Base-by-base conservation (phyloP, 208 protist species). In the Phytomonas francai region DNA sequence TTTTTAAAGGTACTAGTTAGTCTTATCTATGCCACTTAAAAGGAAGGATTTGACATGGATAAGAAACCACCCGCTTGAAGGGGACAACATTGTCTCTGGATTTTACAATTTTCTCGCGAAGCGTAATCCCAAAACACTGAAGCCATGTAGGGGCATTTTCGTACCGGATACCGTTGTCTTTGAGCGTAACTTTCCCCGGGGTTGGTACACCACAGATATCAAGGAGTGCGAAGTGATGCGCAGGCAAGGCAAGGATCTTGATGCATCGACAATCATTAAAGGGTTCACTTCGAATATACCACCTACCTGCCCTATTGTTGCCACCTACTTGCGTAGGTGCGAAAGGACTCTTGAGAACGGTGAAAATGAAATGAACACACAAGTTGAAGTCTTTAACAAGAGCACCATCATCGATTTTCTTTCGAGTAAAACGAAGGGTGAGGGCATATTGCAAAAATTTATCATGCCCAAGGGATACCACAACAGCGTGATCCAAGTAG, bases 181-280 rank as follows among this genome's bases (percentile, higher is more conserved):
- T 68, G 90, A 95, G 71, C 90, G 89, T 68, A 95, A 94, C 74
- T 95, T 95, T 71, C 90, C 90, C 6, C 76, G 88, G 1, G 90
- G 87, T 22, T 95, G 90, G 90, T 95, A 94, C 76, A 88, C 86
- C 28, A 91, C 83, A 9, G 88, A 93, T 69, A 72, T 83, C 51
- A 93, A 89, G 77, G 85, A 79, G n/a, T 69, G 74, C 8, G 90
- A 95, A 67, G 72, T 95, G 33, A 87, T 84, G 74, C 88, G 89
- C 39, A 86, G 84, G 65, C 86, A 92, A 61, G 90, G 90, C 30
- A 95, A 89, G 71, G 90, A 95, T 27, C 75, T 95, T 30, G 90
- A 95, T 66, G 76, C 90, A 19, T 79, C 81, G 11, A 88, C 84
- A n/a, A 95, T 95, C 64, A 79, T 87, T 67, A 59, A 77, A 25